Percentiles rank a stretch among this genome's conserved stretches.
phyloP scores from a whole-genome alignment of 2,329 filamentous ascomycete genomes.

The Nemania diffusa region DNA sequence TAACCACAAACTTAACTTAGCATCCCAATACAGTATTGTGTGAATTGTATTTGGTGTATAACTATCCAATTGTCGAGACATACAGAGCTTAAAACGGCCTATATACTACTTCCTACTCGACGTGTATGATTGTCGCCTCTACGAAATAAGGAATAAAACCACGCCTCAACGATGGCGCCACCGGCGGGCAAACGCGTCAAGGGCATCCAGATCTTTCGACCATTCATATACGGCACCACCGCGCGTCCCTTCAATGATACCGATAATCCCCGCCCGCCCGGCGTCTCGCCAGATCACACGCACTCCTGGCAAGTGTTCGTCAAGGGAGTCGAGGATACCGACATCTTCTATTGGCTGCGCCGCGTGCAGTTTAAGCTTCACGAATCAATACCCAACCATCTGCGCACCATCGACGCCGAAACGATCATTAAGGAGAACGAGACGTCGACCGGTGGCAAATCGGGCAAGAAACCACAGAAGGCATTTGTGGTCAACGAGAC shows the following conservation, averaged over 20 bases:
- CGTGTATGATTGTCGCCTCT: neutral
- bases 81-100: neutral
- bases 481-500: constrained; percentile 87
- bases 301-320: constrained; percentile 98
- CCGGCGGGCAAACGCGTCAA: constrained; percentile 72
- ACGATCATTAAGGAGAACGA: constrained; percentile 48
- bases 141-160: neutral
- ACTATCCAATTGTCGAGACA: neutral
- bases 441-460: constrained; percentile 35
- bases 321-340: constrained; percentile 85
- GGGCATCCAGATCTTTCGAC: constrained; percentile 70
- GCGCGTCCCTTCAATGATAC: constrained; percentile 81
- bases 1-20: too few species aligned
- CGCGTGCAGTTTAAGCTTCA: constrained; percentile 98
- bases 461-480: constrained; percentile 58
- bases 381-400: constrained; percentile 92
- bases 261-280: constrained; percentile 79
- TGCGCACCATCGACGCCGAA: constrained; percentile 70
- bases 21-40: neutral
- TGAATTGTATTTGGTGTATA: neutral
- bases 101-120: neutral
- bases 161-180: constrained; percentile 64
- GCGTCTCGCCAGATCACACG: constrained; percentile 88
- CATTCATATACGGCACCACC: constrained; percentile 81
- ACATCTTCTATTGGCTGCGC: constrained; percentile 94